Evolutionary conservation across 2,329 filamentous ascomycete species (phyloP).

Genomic region (Pyrenochaeta sp.): DNA sequence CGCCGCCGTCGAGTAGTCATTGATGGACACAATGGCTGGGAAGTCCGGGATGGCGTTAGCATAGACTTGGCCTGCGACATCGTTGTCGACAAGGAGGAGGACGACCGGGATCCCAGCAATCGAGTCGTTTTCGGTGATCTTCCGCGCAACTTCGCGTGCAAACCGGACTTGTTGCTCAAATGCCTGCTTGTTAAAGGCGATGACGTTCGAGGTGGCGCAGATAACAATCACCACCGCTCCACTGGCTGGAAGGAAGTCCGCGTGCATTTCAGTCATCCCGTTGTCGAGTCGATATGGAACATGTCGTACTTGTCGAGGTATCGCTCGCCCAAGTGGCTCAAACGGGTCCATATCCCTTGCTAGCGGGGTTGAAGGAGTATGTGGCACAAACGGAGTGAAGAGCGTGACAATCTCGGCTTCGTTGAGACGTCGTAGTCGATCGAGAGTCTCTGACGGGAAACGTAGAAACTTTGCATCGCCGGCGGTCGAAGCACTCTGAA

Average conservation of each 20-base stretch:
- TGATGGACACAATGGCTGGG: conserved; percentile 34
- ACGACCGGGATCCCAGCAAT: conserved; percentile 32
- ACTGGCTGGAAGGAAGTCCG: conserved; percentile 67
- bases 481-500: conserved; percentile 19
- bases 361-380: conserved; percentile 39
- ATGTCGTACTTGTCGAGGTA: conserved; percentile 70
- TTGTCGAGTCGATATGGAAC: conserved; percentile 72
- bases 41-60: conserved; percentile 32
- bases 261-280: conserved; percentile 70
- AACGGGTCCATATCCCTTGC: conserved; percentile 69
- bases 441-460: conserved; percentile 31
- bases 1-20: conserved; percentile 38
- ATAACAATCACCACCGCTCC: conserved; percentile 67
- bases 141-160: conserved; percentile 27
- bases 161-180: conserved; percentile 44
- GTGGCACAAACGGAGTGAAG: conserved; percentile 64
- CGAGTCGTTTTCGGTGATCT: conserved; percentile 18
- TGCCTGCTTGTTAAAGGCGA: conserved; percentile 26
- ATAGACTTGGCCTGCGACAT: conserved; percentile 18
- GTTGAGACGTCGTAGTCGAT: conserved; percentile 43
- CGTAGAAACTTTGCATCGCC: conserved; percentile 32
- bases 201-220: conserved; percentile 40
- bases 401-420: conserved; percentile 52
- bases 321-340: conserved; percentile 70
- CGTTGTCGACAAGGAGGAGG: conserved; percentile 36